Base-by-base conservation (phyloP, 2,329 filamentous ascomycete species). In the Aspergillus novofumigatus region DNA sequence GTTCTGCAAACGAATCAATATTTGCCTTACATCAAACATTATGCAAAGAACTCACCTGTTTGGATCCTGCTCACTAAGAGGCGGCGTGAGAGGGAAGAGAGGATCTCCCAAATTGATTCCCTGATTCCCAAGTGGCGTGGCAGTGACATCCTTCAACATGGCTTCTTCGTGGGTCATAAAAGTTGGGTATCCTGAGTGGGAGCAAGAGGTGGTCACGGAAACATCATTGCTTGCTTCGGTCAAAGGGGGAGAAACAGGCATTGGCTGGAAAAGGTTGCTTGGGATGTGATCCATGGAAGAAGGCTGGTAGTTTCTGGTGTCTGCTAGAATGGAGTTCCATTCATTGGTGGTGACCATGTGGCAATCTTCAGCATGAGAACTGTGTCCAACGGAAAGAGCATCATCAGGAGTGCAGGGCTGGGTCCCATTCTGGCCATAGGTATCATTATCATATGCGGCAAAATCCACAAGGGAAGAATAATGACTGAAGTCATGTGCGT, bases 161-260 rank as follows among this genome's bases (percentile, higher is more conserved):
- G 67, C 63, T 58, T 75, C 74, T 59, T 77, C 74, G 52, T 73
- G 66, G 53, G 68, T 60, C 62, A 73, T 64, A 59, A 72, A 76
- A 47, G 72, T 65, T 38, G 72, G 65, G 59, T 74, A 77, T 61
- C 71, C 70, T 38, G 71, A 58, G 55, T 75, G 68, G 21, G 74
- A 74, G 58, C 72, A 75, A 52, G 73, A 67, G 49, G 75, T 75
- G 59, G 72, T 71, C 55, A 74, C 69, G 61, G 74, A 71, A 56
- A 74, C 61, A 60, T 76, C 73, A 70, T 75, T 72, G 61, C 71
- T 74, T 41, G 71, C 69, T 59, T 77, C 75, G 17, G 74, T 77
- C 63, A 77, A 61, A 29, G 75, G 75, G 51, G 75, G 75, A 54
- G 75, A 77, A 54, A 75, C 72, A 21, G 75, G 75, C 25, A 72